Percentiles rank a stretch among this genome's conserved stretches.
Evolutionary conservation across 2,329 filamentous ascomycete genomes (phyloP).

Genomic region (Trichoderma cornu-damae): DNA sequence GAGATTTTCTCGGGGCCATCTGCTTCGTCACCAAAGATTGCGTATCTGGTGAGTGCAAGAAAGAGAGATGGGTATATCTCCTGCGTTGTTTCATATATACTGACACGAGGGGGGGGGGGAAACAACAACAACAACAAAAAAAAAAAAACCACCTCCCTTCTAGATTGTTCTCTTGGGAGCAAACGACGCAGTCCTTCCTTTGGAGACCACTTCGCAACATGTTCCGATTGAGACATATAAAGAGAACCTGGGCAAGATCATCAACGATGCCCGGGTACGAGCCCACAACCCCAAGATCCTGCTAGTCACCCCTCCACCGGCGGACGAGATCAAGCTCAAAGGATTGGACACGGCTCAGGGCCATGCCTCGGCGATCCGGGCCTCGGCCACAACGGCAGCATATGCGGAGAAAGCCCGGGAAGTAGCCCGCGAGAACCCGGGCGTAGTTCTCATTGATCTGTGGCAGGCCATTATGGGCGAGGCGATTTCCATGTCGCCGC

Average conservation of each 20-base stretch:
- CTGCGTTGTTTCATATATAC: not conserved
- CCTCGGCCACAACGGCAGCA: slow-evolving; percentile 46
- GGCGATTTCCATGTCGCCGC: slow-evolving; percentile 54
- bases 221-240: slow-evolving; percentile 72
- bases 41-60: slow-evolving; percentile 55
- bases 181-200: slow-evolving; percentile 74
- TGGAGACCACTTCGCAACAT: slow-evolving; percentile 62
- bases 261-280: slow-evolving; percentile 63
- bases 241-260: slow-evolving; percentile 64
- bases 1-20: slow-evolving; percentile 65
- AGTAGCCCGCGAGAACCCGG: slow-evolving; percentile 64
- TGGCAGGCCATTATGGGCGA: slow-evolving; percentile 72
- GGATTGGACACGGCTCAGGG: slow-evolving; percentile 45
- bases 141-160: not conserved
- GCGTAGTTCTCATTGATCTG: slow-evolving; percentile 68
- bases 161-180: slow-evolving; percentile 82
- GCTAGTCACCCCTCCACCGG: slow-evolving; percentile 74
- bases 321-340: slow-evolving; percentile 67
- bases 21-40: slow-evolving; percentile 52
- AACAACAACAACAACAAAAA: no score
- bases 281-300: slow-evolving; percentile 70
- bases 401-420: slow-evolving; percentile 57
- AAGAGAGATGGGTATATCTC: no score
- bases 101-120: no score
- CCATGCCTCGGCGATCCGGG: slow-evolving; percentile 40